phyloP scores from a whole-genome alignment of 306 rosid genomes.

The Sechiopsis laciniata region DNA sequence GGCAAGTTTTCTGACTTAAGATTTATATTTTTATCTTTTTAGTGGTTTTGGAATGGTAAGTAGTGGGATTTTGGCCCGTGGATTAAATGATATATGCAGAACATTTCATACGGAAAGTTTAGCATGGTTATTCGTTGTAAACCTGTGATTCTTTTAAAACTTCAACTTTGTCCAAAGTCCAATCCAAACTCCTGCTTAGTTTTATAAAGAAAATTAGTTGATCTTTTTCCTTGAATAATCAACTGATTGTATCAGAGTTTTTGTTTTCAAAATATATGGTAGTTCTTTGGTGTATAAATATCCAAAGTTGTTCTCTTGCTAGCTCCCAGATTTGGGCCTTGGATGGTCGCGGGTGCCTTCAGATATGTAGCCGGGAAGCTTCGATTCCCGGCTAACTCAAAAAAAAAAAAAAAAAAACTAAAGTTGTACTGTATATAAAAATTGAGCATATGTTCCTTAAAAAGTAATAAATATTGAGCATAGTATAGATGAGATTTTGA shows the following conservation, averaged over 20 bases:
- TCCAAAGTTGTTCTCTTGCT: not conserved
- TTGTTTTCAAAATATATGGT: not conserved
- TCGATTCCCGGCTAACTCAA: too few relatives aligned
- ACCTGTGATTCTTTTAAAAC: not conserved
- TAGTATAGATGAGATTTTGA: not conserved
- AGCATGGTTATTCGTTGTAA: not conserved
- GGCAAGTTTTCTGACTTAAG: conserved; percentile 29
- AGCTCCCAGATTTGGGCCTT: too few relatives aligned
- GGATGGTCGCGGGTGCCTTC: too few relatives aligned
- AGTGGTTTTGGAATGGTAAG: conserved; percentile 5
- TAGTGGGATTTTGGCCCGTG: not conserved
- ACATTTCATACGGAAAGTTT: not conserved
- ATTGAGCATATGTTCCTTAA: not conserved
- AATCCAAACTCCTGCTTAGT: not conserved
- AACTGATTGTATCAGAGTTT: not conserved
- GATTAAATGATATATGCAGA: not conserved
- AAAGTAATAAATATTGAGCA: not conserved
- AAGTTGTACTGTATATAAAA: not conserved
- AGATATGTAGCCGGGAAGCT: too few relatives aligned
- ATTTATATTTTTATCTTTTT: not conserved
- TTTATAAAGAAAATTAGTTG: not conserved
- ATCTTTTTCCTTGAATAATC: not conserved
- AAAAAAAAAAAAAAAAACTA: too few relatives aligned
- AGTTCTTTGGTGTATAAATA: not conserved
- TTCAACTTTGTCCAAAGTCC: not conserved